phyloP scores from a whole-genome alignment of 345 rosid genomes.

The Aurinia saxatilis region DNA sequence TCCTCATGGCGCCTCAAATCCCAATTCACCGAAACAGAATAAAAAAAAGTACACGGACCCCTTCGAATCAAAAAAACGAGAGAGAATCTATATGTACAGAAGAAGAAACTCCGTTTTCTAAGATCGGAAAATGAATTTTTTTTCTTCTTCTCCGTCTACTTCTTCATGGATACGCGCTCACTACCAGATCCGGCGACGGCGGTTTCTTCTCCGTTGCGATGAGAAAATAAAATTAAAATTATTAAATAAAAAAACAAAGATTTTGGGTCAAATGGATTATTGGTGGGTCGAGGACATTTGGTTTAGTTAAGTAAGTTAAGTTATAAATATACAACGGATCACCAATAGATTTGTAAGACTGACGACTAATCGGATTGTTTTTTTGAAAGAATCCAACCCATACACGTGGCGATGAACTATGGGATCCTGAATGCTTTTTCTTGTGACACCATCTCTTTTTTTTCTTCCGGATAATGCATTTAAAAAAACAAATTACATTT shows the following conservation, averaged over 20 bases:
- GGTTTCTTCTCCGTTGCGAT: constrained; percentile 16
- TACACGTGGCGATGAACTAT: background rate
- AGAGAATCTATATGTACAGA: constrained; percentile 5
- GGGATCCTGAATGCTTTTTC: background rate
- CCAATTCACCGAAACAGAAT: background rate
- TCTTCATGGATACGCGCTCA: constrained; percentile 18
- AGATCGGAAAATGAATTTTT: constrained; percentile 6
- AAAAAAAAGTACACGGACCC: background rate
- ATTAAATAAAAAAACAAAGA: background rate
- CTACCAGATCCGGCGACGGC: constrained; percentile 33
- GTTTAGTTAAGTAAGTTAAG: constrained; percentile 1
- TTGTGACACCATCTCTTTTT: background rate
- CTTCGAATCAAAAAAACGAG: background rate
- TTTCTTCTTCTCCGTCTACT: constrained; percentile 5
- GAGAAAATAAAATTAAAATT: background rate
- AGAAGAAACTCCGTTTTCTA: background rate
- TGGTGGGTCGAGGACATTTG: background rate
- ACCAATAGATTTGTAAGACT: background rate
- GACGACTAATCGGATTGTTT: constrained; percentile 9
- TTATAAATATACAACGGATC: background rate
- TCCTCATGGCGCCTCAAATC: constrained; percentile 25
- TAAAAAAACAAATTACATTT: too few relatives aligned
- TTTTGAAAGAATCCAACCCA: background rate
- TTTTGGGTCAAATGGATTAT: background rate
- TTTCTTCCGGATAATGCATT: background rate